Evolutionary conservation across 2,329 filamentous ascomycete species (phyloP).

Genomic region (Trichoderma harzianum): DNA sequence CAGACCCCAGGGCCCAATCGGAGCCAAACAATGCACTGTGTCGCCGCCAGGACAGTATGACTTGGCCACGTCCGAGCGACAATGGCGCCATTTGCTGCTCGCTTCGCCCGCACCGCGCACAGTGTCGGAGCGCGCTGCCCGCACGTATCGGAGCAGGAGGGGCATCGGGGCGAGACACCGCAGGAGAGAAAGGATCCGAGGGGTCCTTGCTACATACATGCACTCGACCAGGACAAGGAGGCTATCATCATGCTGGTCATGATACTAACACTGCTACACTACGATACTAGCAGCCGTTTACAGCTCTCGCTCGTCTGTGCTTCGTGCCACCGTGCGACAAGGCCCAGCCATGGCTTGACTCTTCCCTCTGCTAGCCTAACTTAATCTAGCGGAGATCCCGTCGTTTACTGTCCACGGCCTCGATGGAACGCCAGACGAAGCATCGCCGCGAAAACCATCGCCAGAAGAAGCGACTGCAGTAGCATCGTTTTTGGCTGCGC

Average conservation of each 20-base stretch:
- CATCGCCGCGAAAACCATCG: neutral
- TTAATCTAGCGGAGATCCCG: conserved; percentile 13
- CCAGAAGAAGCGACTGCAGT: conserved; percentile 3
- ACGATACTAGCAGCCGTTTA: neutral
- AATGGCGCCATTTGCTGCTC: conserved; percentile 6
- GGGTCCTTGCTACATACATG: neutral
- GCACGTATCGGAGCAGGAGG: neutral
- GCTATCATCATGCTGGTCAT: neutral
- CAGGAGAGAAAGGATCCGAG: conserved; percentile 2
- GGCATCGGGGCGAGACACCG: conserved; percentile 5
- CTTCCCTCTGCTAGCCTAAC: neutral
- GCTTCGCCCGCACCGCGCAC: neutral
- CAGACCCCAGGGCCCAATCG: conserved; percentile 7
- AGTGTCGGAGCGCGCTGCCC: neutral
- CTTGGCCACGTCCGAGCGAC: neutral
- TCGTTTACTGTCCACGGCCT: neutral
- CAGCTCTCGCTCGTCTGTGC: neutral
- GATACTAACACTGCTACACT: neutral
- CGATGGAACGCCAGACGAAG: neutral
- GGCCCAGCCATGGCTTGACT: neutral
- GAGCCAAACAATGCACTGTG: conserved; percentile 13
- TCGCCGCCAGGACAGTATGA: conserved; percentile 4
- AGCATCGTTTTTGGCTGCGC: conserved; percentile 1
- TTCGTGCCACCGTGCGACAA: neutral
- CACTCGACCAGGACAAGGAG: neutral